phyloP scores from a whole-genome alignment of 2,329 filamentous ascomycete genomes.

The Phoma herbarum region DNA sequence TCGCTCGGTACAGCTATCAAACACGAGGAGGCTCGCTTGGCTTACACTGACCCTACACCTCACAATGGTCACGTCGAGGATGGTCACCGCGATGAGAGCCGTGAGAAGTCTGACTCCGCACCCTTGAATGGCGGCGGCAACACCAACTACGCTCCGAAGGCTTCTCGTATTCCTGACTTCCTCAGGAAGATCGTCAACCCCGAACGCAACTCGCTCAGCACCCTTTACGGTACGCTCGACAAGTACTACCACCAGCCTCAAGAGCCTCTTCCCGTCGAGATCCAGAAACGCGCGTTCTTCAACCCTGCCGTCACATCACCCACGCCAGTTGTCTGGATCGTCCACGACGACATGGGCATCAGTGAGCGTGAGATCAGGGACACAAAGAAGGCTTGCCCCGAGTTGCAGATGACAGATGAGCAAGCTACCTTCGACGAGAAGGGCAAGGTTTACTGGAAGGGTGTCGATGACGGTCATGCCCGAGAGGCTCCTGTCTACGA shows the following conservation, averaged over 20 bases:
- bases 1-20: slow-evolving; percentile 45
- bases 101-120: slow-evolving; percentile 25
- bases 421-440: slow-evolving; percentile 57
- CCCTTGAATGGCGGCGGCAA: slow-evolving; percentile 15
- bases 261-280: slow-evolving; percentile 42
- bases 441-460: slow-evolving; percentile 55
- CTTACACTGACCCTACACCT: slow-evolving; percentile 38
- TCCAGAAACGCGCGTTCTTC: slow-evolving; percentile 55
- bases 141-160: slow-evolving; percentile 25
- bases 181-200: slow-evolving; percentile 46
- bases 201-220: slow-evolving; percentile 42
- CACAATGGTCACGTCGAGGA: slow-evolving; percentile 35
- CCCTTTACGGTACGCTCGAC: slow-evolving; percentile 43
- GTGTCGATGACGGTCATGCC: slow-evolving; percentile 50
- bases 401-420: slow-evolving; percentile 55
- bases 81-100: slow-evolving; percentile 31
- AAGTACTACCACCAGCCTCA: slow-evolving; percentile 46
- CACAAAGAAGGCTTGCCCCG: slow-evolving; percentile 50
- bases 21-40: slow-evolving; percentile 42
- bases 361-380: slow-evolving; percentile 54
- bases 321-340: slow-evolving; percentile 58
- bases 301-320: slow-evolving; percentile 56
- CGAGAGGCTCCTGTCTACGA: slow-evolving; percentile 56
- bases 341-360: slow-evolving; percentile 55
- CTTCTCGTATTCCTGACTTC: slow-evolving; percentile 46